Evolutionary conservation across 2,329 filamentous ascomycete species (phyloP), one percentile per base, ranked within the genome.

Genomic region (Hypoxylon sp.): DNA sequence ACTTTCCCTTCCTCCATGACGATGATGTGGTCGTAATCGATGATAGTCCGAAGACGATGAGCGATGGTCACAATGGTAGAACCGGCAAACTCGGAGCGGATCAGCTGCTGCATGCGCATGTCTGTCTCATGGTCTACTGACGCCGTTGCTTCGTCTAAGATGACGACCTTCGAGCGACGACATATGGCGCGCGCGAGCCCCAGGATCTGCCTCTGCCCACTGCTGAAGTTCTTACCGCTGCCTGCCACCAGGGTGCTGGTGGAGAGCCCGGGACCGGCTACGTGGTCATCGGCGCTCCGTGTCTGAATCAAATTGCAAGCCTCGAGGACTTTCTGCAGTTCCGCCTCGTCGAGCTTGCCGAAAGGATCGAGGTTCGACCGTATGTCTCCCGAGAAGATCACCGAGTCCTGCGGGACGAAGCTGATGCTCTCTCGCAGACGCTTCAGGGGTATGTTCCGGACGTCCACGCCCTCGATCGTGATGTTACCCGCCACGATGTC

Each of bases 41-140:
- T 66, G 24, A 84, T 78, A 0, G 80, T 83, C 3, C 71, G 68
- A 1, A 79, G 58, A 1, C 73, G 71, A 54, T 79, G 77, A 1
- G 73, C 75, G n/a, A 78, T 71, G 8, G 73, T 72, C 23, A 79
- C 71, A 29, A 89, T 79, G 0, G 86, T 89, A 62, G 84, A 82
- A 0, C 70, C 54, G 8, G 61, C 67, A 48, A 77, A 72, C 41
- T 74, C 68, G 2, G 52, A 55, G 23, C 62, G 61, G 11, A 77
- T 68, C 1, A 75, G 59, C 8, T 66, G 57, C 51, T 72, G 73
- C 46, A 77, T 72, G 11, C 61, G 63, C 23, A 67, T 64, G 48
- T 75, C 72, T 0, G 72, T 75, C 33, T 71, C 69, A 7, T 58
- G 55, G 52, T 77, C 75, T 18, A 77, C 62, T 15, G 73, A 75